These are phyloP conservation scores for Colletotrichum sp. DNA, from an alignment of 2,329 filamentous ascomycete species.

Conservation along the genomic window DNA sequence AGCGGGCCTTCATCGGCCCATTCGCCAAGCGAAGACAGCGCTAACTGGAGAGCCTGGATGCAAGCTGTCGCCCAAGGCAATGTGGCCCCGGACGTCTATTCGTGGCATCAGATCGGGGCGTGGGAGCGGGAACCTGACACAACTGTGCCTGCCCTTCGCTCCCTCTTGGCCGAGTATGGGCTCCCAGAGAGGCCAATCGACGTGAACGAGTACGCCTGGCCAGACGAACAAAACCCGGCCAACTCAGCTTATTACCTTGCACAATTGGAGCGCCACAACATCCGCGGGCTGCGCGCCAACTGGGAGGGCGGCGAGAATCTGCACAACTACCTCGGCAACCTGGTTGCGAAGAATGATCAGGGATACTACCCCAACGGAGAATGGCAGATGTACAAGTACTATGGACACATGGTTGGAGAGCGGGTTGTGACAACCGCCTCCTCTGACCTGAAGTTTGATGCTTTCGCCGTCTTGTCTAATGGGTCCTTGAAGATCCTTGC, in stretches of 20 bases:
- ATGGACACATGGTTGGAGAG: background rate
- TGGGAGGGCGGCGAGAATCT: slow-evolving; percentile 44
- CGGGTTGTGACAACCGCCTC: background rate
- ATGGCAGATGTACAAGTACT: background rate
- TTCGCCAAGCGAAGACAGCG: background rate
- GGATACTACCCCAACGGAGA: background rate
- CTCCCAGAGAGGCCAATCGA: slow-evolving; percentile 41
- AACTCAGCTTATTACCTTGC: slow-evolving; percentile 49
- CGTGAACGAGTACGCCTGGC: slow-evolving; percentile 52
- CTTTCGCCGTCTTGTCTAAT: background rate
- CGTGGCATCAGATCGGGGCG: background rate
- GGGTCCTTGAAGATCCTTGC: background rate
- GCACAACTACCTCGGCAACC: slow-evolving; percentile 47
- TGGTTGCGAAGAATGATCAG: slow-evolving; percentile 18
- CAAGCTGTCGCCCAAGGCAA: background rate
- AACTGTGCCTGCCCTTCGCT: slow-evolving; percentile 20
- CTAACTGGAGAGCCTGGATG: background rate
- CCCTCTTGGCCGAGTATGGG: slow-evolving; percentile 28
- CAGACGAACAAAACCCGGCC: slow-evolving; percentile 43
- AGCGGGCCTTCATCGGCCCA: background rate
- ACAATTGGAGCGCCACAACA: slow-evolving; percentile 48
- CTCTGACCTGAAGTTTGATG: background rate
- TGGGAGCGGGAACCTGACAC: background rate
- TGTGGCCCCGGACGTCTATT: background rate
- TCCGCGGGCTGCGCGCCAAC: slow-evolving; percentile 46